Base-by-base conservation (phyloP, 2,329 filamentous ascomycete genomes). In the Colletotrichum viniferum region DNA sequence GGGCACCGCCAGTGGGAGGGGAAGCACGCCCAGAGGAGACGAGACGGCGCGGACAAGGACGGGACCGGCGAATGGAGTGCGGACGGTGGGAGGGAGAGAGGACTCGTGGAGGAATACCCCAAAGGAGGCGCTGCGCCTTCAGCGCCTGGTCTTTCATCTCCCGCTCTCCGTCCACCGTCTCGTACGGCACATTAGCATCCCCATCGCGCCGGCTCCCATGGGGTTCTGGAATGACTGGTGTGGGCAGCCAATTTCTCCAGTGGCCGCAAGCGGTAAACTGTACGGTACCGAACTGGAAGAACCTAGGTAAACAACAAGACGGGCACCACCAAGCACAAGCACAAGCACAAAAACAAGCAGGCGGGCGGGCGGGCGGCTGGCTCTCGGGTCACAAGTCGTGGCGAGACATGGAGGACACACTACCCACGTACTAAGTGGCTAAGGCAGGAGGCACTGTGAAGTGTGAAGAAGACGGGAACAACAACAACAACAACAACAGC, bases 221-320 rank as follows among this genome's bases (percentile, higher is more conserved):
- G 63, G 69, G 73, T 61, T 75, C 73, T 75, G 73, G 73, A 75
- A 75, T 75, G 73, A 73, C 43, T 34, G 69, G 24, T 73, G 73
- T 75, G 73, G 69, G 69, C 73, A 52, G 73, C 73, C 63, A 75
- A 75, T 75, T 14, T 75, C 73, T 73, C 36, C 43, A 24, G n/a
- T 43, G 62, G 56, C 73, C 73, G 73, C 63, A 75, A 75, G 62
- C 73, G 63, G 68, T 71, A 32, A 43, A 43, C 24, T 14, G 43
- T 48, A 48, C 43, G 43, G 43, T 48, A 48, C n/a, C 43, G 10
- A 48, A 12, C 43, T 48, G 43, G 43, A 38, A 12, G 26, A 38
- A 21, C n/a, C n/a, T n/a, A n/a, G 24, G 62, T 65, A 48, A 65
- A 65, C 62, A 68, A 36, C 28, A 61, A 6, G 43, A 48, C 18